phyloP scores from a whole-genome alignment of 495 filamentous ascomycete genomes.

The Tuber brumale region DNA sequence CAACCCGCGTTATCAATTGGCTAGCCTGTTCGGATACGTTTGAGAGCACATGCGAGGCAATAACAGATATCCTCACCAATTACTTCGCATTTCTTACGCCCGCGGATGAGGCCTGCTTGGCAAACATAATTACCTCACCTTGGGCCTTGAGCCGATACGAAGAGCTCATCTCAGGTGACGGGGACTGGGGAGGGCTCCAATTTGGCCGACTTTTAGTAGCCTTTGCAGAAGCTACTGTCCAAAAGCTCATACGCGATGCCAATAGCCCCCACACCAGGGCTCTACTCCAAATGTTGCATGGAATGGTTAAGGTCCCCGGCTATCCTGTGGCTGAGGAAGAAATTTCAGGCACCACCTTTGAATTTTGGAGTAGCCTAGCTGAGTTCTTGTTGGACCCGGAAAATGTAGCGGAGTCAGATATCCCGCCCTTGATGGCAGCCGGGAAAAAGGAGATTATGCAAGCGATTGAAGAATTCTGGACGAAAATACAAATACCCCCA shows the following conservation, averaged over 20 bases:
- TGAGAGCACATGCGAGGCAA: slow-evolving; percentile 55
- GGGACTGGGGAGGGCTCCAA: slow-evolving; percentile 56
- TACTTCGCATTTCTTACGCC: slow-evolving; percentile 57
- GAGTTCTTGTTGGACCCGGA: slow-evolving; percentile 50
- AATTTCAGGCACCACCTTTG: slow-evolving; percentile 66
- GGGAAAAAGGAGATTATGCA: slow-evolving; percentile 46
- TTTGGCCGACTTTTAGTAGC: slow-evolving; percentile 65
- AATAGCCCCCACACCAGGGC: slow-evolving; percentile 42
- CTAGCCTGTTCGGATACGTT: slow-evolving; percentile 52
- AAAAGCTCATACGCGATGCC: slow-evolving; percentile 46
- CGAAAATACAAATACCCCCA: slow-evolving; percentile 58
- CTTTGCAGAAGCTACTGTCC: slow-evolving; percentile 57
- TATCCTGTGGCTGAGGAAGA: slow-evolving; percentile 69
- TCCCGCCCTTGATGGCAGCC: slow-evolving; percentile 45
- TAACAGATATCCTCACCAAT: slow-evolving; percentile 58
- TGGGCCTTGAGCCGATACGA: slow-evolving; percentile 52
- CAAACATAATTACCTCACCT: slow-evolving; percentile 52
- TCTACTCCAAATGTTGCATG: slow-evolving; percentile 50
- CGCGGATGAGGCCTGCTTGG: slow-evolving; percentile 52
- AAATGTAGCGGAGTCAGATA: slow-evolving; percentile 32
- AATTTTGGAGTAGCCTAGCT: slow-evolving; percentile 75
- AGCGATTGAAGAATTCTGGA: slow-evolving; percentile 56
- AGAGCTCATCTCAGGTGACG: slow-evolving; percentile 54
- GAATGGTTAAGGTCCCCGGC: slow-evolving; percentile 63
- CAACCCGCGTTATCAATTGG: slow-evolving; percentile 52